Evolutionary conservation across 2,329 filamentous ascomycete genomes (phyloP).

Genomic region (Trichoderma koningii): DNA sequence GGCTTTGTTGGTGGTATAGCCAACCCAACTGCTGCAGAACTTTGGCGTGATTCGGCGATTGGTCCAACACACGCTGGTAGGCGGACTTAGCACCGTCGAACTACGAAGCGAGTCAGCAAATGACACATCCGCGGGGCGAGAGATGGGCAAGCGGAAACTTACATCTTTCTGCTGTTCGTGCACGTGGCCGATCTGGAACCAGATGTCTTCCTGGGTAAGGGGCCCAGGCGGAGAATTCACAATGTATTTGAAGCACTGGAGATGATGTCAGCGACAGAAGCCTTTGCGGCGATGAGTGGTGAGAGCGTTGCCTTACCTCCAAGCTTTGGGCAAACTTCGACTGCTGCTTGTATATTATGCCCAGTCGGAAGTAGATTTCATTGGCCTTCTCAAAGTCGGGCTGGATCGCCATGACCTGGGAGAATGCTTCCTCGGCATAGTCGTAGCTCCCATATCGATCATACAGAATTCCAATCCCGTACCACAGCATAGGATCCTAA

Average conservation of each 20-base stretch:
- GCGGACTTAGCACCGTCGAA: constrained; percentile 91
- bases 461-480: constrained; percentile 96
- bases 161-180: constrained; percentile 99
- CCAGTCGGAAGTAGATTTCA: constrained; percentile 96
- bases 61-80: constrained; percentile 89
- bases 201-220: constrained; percentile 95
- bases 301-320: constrained; percentile 63
- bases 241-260: constrained; percentile 96
- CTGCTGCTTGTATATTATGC: constrained; percentile 99
- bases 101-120: constrained; percentile 48
- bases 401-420: constrained; percentile 98
- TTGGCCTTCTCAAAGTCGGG: constrained; percentile 98
- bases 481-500: constrained; percentile 96
- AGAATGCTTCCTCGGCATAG: constrained; percentile 97
- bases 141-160: constrained; percentile 46
- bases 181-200: constrained; percentile 99
- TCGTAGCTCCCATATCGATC: constrained; percentile 95
- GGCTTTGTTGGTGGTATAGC: constrained; percentile 96
- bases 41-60: constrained; percentile 95
- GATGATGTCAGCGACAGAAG: not conserved
- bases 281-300: not conserved
- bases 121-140: not conserved
- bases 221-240: constrained; percentile 89
- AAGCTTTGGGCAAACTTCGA: constrained; percentile 90
- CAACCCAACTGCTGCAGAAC: constrained; percentile 96